Evolutionary conservation across 2,329 filamentous ascomycete species (phyloP).

Genomic region (Herpotrichia juniperi): DNA sequence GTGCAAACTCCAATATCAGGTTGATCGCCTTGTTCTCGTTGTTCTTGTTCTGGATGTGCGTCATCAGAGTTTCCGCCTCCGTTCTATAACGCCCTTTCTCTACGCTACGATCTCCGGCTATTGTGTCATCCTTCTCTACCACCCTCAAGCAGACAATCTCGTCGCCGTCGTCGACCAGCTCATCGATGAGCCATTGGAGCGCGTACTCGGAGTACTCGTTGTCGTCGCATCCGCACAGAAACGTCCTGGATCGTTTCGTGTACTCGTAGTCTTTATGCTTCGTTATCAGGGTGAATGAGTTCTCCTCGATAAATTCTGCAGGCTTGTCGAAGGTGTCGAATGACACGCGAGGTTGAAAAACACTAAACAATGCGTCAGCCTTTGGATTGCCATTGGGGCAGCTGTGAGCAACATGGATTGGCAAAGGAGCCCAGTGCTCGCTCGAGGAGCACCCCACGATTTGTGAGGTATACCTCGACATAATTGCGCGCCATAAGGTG

Average conservation of each 20-base stretch:
- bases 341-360: constrained; percentile 72
- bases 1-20: constrained; percentile 82
- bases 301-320: constrained; percentile 62
- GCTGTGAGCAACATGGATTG: constrained; percentile 26
- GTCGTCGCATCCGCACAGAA: constrained; percentile 89
- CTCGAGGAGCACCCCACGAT: constrained; percentile 22
- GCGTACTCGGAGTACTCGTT: constrained; percentile 93
- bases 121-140: constrained; percentile 79
- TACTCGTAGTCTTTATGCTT: constrained; percentile 87
- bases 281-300: constrained; percentile 79
- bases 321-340: constrained; percentile 77
- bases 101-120: constrained; percentile 64
- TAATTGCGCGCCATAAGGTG: constrained; percentile 15
- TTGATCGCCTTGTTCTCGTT: constrained; percentile 82
- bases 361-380: constrained; percentile 48
- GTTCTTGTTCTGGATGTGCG: constrained; percentile 80
- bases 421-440: constrained; percentile 24
- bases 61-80: constrained; percentile 76
- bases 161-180: constrained; percentile 91
- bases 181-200: constrained; percentile 88
- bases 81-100: constrained; percentile 74
- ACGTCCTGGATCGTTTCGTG: constrained; percentile 80
- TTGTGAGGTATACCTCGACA: constrained; percentile 34
- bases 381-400: constrained; percentile 8
- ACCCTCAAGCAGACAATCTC: constrained; percentile 91